A percentile compares a stretch with the other conserved stretches of the same genome.
Conservation (phyloP, 345 rosid genomes). For the Melaleuca alternifolia region DNA sequence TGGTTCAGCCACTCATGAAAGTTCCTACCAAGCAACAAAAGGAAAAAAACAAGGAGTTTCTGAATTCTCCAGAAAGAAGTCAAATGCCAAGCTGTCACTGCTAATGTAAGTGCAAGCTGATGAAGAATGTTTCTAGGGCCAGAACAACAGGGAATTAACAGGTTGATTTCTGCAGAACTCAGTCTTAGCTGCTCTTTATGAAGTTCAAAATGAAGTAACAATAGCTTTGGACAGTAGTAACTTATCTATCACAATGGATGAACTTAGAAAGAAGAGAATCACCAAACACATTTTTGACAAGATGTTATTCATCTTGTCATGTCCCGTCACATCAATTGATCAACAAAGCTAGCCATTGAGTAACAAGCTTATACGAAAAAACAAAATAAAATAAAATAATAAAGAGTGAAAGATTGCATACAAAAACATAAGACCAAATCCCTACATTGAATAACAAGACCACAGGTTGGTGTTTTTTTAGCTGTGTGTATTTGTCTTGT, state of each 20-base stretch:
- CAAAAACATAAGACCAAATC: neutral
- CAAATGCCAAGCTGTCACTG: neutral
- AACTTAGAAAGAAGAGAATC: neutral
- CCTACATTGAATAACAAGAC: neutral
- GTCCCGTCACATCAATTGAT: neutral
- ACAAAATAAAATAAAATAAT: neutral
- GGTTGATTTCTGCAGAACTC: neutral
- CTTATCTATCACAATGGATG: neutral
- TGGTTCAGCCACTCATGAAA: neutral
- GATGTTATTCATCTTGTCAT: neutral
- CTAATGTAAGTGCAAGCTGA: neutral
- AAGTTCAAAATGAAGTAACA: neutral
- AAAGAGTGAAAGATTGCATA: neutral
- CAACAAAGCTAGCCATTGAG: neutral
- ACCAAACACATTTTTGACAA: neutral
- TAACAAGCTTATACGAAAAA: neutral
- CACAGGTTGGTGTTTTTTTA: neutral
- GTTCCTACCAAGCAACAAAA: neutral
- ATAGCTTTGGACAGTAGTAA: neutral
- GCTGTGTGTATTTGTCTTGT: neutral
- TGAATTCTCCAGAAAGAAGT: neutral
- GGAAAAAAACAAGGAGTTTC: neutral
- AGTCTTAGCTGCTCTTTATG: neutral
- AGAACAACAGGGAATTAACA: neutral
- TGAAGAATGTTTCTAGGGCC: neutral